These are phyloP conservation scores for Danielozyma ontarioensis DNA, from an alignment of 805 yeast genomes.

Conservation along the genomic window DNA sequence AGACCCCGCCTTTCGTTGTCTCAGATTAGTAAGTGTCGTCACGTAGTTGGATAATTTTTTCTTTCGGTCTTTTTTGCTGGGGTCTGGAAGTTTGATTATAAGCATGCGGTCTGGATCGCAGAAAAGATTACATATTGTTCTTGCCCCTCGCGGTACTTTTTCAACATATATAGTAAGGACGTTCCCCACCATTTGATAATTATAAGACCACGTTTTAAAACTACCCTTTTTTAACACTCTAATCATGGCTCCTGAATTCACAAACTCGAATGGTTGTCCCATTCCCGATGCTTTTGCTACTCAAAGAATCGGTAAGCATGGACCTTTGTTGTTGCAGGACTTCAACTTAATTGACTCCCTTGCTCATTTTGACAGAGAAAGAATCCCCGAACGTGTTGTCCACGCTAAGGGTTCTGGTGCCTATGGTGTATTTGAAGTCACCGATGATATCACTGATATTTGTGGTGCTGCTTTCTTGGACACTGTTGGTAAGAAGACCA, in stretches of 20 bases:
- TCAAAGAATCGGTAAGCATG: constrained; percentile 68
- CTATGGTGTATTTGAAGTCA: constrained; percentile 78
- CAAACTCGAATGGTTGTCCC: constrained; percentile 76
- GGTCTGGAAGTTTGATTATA: too few species aligned
- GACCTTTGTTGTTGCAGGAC: constrained; percentile 79
- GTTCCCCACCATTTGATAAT: too few species aligned
- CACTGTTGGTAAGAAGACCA: constrained; percentile 26
- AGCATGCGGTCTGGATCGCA: too few species aligned
- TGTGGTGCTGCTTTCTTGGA: constrained; percentile 21
- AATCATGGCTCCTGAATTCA: constrained; percentile 52
- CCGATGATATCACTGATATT: constrained; percentile 45
- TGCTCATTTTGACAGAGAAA: constrained; percentile 85
- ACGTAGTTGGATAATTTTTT: too few species aligned
- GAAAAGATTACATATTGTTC: too few species aligned
- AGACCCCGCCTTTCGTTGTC: too few species aligned
- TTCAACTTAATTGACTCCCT: constrained; percentile 73
- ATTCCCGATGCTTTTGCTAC: constrained; percentile 71
- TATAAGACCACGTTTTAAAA: too few species aligned
- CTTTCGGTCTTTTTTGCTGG: too few species aligned
- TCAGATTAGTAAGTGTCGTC: too few species aligned
- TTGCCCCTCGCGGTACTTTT: too few species aligned
- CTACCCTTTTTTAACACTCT: too few species aligned
- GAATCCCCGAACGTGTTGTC: constrained; percentile 89
- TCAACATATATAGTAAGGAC: too few species aligned
- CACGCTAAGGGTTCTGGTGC: constrained; percentile 96